Base-by-base conservation (phyloP, 345 rosid species). In the Acer campestre region DNA sequence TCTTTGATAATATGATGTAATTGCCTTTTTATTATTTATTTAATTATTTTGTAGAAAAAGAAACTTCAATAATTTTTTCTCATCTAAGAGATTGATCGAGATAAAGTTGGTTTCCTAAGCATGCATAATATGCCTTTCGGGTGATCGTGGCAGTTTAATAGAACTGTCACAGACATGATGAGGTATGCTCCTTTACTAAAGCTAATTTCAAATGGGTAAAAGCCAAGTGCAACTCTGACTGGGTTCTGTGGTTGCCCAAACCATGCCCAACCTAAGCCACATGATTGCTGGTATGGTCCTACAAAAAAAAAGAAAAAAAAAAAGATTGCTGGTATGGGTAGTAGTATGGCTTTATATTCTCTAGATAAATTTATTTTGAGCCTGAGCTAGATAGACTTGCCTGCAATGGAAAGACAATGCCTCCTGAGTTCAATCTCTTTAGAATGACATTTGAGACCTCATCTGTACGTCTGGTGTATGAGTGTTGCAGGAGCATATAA, bases 21-120 rank as follows among this genome's bases (percentile, higher is more conserved):
- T 64, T 18, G 20, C 48, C 18, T 16, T 23, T 31, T 18, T 31
- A 23, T 18, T 51, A 14, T 40, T 10, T 25, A 31, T 27, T 27
- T n/a, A n/a, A n/a, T n/a, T n/a, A n/a, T n/a, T n/a, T n/a, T 20
- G 16, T 48, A 16, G 31, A 31, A 65, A 49, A 48, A 18, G 23
- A 74, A 40, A 67, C 48, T 79, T 79, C 0, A 48, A 62, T 66
- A 63, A 59, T 64, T 75, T 61, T 44, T 48, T 17, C 48, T 73
- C 48, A 61, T 22, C 27, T 75, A 17, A 25, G 61, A 44, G 13
- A 53, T 13, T 27, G 58, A 64, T 29, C 9, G 14, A 29, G 49
- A 27, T 31, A 49, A 25, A 74, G 29, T 74, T 48, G 53, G 68
- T 44, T 44, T 20, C 44, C 12, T 44, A 16, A 38, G 35, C 40